Evolutionary conservation across 768 basidiomycete species (phyloP).

Genomic region (Collybia nuda): DNA sequence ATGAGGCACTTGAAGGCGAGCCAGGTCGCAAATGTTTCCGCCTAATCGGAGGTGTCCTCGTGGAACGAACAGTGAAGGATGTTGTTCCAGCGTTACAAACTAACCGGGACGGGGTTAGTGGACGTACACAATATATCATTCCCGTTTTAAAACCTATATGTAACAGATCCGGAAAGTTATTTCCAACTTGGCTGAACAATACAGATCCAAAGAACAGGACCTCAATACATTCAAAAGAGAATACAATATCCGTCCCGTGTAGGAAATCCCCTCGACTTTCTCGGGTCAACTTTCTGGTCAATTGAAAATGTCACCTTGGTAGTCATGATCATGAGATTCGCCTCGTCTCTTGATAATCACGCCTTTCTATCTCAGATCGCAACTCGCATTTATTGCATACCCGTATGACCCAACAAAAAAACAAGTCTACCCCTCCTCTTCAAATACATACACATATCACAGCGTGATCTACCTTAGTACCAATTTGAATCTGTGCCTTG

Average conservation of each 20-base stretch:
- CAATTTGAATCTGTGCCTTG: too few species aligned
- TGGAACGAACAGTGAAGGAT: constrained; percentile 94
- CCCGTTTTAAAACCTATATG: constrained; percentile 13
- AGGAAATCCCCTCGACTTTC: background rate
- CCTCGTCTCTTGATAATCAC: background rate
- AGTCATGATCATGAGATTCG: background rate
- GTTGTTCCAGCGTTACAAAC: constrained; percentile 88
- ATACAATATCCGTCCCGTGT: constrained; percentile 68
- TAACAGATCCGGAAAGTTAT: constrained; percentile 82
- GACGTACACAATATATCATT: background rate
- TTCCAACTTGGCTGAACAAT: constrained; percentile 75
- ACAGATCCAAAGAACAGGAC: constrained; percentile 85
- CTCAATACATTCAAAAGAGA: constrained; percentile 79
- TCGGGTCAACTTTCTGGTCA: background rate
- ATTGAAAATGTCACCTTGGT: background rate
- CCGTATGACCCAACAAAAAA: too few species aligned
- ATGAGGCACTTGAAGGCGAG: constrained; percentile 78
- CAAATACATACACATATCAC: too few species aligned
- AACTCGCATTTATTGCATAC: too few species aligned
- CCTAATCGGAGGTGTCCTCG: constrained; percentile 91
- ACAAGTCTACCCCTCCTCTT: too few species aligned
- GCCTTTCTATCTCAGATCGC: too few species aligned
- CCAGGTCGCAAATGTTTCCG: constrained; percentile 96
- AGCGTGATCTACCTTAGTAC: too few species aligned
- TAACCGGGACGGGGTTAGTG: constrained; percentile 82